Evolutionary conservation across 2,329 filamentous ascomycete genomes (phyloP).

Genomic region (Fusarium scirpi): DNA sequence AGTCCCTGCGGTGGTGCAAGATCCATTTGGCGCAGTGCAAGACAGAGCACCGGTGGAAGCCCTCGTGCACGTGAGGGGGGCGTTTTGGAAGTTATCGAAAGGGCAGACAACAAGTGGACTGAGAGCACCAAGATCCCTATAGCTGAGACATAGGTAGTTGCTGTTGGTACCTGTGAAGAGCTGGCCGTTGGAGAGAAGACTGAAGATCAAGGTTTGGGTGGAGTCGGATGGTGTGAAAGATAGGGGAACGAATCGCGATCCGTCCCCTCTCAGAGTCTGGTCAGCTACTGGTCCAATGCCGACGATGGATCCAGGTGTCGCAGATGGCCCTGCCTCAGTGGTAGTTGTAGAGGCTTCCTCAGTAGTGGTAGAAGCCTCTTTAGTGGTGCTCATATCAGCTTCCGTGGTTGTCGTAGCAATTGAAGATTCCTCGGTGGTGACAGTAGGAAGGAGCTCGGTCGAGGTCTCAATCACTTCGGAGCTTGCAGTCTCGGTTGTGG

Average conservation of each 20-base stretch:
- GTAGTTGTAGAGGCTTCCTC: not conserved
- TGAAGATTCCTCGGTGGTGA: not conserved
- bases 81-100: not conserved
- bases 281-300: not conserved
- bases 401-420: not conserved
- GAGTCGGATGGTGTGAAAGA: conserved; percentile 5
- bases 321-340: not conserved
- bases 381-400: not conserved
- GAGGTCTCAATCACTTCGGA: not conserved
- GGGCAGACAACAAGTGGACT: conserved; percentile 1
- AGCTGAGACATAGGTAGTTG: conserved; percentile 3
- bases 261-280: not conserved
- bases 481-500: not conserved
- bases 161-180: not conserved
- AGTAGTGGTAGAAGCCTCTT: not conserved
- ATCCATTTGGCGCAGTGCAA: not conserved
- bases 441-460: not conserved
- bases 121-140: not conserved
- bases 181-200: not conserved
- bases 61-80: not conserved
- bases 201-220: conserved; percentile 12
- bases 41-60: not conserved
- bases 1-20: accelerated
- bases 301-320: not conserved
- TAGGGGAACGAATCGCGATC: not conserved